Percentiles rank a stretch among this genome's conserved stretches.
These are phyloP conservation scores for Acacia acuminata DNA, from an alignment of 306 rosid genomes.

Conservation along the genomic window DNA sequence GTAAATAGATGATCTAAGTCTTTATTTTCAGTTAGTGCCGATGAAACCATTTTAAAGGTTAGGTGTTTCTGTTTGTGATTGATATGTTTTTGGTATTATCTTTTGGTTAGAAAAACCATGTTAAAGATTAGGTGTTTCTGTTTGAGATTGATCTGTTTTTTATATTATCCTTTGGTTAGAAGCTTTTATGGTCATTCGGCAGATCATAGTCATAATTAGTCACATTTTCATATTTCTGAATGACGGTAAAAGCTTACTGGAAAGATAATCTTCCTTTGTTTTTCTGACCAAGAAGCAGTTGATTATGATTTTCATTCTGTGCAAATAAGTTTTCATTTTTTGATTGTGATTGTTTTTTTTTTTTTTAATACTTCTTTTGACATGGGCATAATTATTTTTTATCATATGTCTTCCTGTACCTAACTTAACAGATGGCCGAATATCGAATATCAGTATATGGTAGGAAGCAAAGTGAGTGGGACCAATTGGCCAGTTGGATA, in stretches of 20 bases:
- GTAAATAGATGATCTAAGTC: neutral
- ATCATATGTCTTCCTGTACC: neutral
- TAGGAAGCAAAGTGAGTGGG: conserved; percentile 93
- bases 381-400: conserved; percentile 15
- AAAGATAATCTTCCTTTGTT: neutral
- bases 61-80: neutral
- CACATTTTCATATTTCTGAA: neutral
- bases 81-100: neutral
- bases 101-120: neutral
- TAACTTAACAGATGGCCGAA: conserved; percentile 77
- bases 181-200: neutral
- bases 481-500: conserved; percentile 87
- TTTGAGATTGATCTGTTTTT: neutral
- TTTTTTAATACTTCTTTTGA: neutral
- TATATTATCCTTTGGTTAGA: neutral
- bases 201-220: neutral
- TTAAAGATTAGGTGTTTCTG: neutral
- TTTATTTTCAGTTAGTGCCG: neutral
- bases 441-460: conserved; percentile 83
- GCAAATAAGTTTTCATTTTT: neutral
- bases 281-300: neutral
- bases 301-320: neutral
- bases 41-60: neutral
- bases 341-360: neutral
- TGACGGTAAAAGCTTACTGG: neutral